Base-by-base conservation (phyloP, 1,284 basidiomycete species). In the Austropuccinia psidii region DNA sequence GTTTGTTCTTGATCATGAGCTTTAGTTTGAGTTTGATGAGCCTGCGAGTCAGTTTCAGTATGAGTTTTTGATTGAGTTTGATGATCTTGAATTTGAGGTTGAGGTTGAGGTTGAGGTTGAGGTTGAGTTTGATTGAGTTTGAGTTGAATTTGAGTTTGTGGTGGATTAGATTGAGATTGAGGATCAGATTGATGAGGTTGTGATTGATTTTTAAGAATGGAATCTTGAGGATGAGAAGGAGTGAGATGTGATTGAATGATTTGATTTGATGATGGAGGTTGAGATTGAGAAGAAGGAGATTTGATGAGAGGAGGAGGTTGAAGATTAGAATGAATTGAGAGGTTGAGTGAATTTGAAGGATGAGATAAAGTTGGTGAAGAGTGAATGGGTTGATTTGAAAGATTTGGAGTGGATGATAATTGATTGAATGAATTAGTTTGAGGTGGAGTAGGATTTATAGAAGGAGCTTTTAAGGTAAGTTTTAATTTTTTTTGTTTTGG, bases 401-500 rank as follows among this genome's bases (percentile, higher is more conserved):
- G n/a, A n/a, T 21, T 60, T 60, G 57, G 7, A 41, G 45, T 24
- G 57, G 35, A 21, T 41, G 35, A 60, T 41, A 27, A 21, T 60
- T 60, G 65, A 55, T 17, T 8, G 33, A 31, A 31, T 55, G 6
- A 7, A 17, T 31, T 21, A 27, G 15, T 31, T 21, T 15, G 19
- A 24, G 52, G n/a, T 55, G 52, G 52, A 29, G 4, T 31, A 55
- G 52, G 24, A 8, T 27, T 31, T 17, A 11, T 2, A 19, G 11
- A 24, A 49, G 45, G 11, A 55, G 17, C 6, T 6, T 55, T 55
- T 6, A 31, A 21, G 29, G 33, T 17, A 24, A 69, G 29, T 27
- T 60, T 69, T 3, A 69, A 7, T 21, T 69, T 69, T 39, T 69
- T 69, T 60, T 69, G 67, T 37, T 60, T 69, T 2, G 67, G 67